Conservation (phyloP, 306 rosid species). For the Gillenia trifoliata region DNA sequence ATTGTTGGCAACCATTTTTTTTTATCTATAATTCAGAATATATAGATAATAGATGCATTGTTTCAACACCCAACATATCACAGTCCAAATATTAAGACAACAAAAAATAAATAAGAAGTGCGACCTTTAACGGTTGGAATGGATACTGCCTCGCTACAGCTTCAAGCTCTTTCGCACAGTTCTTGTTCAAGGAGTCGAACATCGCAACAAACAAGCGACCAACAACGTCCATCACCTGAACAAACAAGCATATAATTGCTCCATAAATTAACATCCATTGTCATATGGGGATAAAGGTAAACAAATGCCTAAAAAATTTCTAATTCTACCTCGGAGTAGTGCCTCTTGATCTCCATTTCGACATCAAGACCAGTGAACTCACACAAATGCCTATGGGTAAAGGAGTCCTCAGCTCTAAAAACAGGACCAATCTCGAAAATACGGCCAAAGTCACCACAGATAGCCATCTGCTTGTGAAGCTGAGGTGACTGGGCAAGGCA, state of each 20-base stretch:
- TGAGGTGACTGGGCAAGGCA: conserved; percentile 98
- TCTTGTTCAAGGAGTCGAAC: conserved; percentile 63
- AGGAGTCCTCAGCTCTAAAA: conserved; percentile 87
- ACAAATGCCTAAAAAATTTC: not conserved
- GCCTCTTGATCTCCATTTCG: conserved; percentile 82
- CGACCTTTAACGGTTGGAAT: conserved; percentile 87
- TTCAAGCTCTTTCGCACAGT: conserved; percentile 66
- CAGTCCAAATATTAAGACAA: not conserved
- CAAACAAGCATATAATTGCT: conserved; percentile 10
- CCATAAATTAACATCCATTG: conserved; percentile 11
- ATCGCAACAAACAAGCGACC: conserved; percentile 66
- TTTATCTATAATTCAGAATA: not conserved
- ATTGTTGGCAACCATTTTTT: not conserved
- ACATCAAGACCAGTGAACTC: conserved; percentile 94
- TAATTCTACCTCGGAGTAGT: conserved; percentile 72
- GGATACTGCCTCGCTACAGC: conserved; percentile 80
- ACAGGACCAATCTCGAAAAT: conserved; percentile 91
- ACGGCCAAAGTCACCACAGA: conserved; percentile 78
- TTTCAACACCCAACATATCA: not conserved
- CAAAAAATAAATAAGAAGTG: not conserved
- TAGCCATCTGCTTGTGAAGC: conserved; percentile 94
- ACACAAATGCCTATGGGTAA: conserved; percentile 85
- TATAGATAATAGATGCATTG: not conserved
- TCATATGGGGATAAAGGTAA: conserved; percentile 10
- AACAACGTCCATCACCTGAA: conserved; percentile 84